phyloP scores from a whole-genome alignment of 2,329 filamentous ascomycete species.

The Xylariaceae sp. region DNA sequence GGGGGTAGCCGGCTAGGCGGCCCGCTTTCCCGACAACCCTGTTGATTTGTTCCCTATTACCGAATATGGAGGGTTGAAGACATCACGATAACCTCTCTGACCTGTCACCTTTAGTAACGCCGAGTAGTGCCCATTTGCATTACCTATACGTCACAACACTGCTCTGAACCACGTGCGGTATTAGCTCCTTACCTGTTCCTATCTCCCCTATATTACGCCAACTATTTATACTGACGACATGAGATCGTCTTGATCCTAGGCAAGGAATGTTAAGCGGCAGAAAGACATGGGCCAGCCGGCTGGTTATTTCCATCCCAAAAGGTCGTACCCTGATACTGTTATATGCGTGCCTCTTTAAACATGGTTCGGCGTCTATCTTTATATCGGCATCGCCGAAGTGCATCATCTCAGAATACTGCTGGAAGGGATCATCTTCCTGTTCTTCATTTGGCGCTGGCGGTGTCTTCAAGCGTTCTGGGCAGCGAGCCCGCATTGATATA shows the following conservation, averaged over 20 bases:
- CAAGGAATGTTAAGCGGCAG: not conserved
- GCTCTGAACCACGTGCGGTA: not conserved
- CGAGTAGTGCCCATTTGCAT: conserved; percentile 15
- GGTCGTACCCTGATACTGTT: not conserved
- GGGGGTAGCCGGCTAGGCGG: conserved; percentile 32
- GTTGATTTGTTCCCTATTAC: conserved; percentile 14
- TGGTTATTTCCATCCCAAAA: not conserved
- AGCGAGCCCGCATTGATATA: not conserved
- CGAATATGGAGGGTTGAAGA: conserved; percentile 13
- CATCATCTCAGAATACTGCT: not conserved
- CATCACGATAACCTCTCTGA: conserved; percentile 14
- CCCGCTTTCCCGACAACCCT: conserved; percentile 29
- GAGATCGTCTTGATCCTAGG: not conserved
- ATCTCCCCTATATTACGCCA: not conserved
- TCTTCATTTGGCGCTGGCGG: not conserved
- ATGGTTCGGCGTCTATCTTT: not conserved
- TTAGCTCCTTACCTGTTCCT: not conserved
- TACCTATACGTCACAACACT: conserved; percentile 23
- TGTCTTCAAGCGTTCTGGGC: not conserved
- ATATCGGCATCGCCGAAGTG: not conserved
- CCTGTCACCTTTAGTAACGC: conserved; percentile 18
- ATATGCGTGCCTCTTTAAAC: not conserved
- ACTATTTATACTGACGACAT: not conserved
- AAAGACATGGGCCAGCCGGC: not conserved
- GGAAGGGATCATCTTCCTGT: not conserved